phyloP scores from a whole-genome alignment of 2,329 filamentous ascomycete genomes.

The Canariomyces notabilis region DNA sequence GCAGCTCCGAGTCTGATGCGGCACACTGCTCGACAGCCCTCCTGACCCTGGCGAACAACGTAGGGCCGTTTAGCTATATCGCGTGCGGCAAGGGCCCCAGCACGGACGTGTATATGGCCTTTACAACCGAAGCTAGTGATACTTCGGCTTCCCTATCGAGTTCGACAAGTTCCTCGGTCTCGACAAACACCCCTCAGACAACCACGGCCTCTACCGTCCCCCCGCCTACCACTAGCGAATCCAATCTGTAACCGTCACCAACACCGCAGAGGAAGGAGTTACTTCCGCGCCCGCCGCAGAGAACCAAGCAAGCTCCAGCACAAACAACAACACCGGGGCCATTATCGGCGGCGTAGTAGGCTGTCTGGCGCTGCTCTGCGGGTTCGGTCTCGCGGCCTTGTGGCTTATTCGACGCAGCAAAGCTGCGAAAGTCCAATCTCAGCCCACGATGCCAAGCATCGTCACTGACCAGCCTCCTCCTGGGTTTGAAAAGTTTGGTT shows the following conservation, averaged over 20 bases:
- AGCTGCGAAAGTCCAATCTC: no score
- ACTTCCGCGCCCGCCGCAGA: no score
- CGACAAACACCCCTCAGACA: neutral
- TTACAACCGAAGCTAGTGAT: neutral
- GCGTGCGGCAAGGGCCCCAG: constrained; percentile 27
- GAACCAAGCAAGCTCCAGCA: neutral
- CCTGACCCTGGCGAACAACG: constrained; percentile 29
- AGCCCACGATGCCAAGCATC: no score
- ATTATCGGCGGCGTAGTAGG: constrained; percentile 34
- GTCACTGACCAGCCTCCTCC: no score
- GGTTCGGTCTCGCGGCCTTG: no score
- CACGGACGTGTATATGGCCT: constrained; percentile 10
- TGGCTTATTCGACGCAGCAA: no score
- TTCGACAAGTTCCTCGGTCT: no score
- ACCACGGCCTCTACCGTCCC: neutral
- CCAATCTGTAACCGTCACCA: neutral
- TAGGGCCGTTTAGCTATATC: constrained; percentile 32
- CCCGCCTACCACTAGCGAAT: neutral
- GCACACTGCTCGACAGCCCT: constrained; percentile 33
- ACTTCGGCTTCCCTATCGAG: no score
- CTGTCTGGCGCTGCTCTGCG: constrained; percentile 32
- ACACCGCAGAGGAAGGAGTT: no score
- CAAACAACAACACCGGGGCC: constrained; percentile 26
- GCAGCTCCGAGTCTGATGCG: constrained; percentile 10
- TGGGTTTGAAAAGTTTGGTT: no score